Evolutionary conservation across 768 basidiomycete species (phyloP).

Genomic region (Leccinum arenicola): DNA sequence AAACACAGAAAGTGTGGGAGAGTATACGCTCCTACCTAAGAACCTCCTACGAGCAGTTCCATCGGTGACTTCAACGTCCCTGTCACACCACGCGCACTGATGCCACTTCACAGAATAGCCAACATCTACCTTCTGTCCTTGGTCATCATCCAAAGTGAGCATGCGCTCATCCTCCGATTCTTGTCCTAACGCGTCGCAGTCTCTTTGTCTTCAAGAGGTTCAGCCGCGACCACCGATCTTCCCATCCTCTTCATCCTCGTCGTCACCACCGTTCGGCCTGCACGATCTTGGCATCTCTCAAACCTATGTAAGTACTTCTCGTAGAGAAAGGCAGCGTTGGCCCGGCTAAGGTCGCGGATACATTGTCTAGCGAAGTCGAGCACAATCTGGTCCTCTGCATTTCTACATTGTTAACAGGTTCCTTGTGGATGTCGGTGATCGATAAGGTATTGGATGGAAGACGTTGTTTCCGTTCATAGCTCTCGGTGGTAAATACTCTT

Average conservation of each 20-base stretch:
- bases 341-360: no score
- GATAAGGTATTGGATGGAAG: no score
- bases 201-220: conserved; percentile 68
- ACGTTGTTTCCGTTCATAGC: no score
- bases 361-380: no score
- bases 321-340: no score
- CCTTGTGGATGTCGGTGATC: no score
- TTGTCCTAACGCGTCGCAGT: conserved; percentile 43
- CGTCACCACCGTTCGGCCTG: conserved; percentile 33
- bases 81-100: neutral
- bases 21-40: conserved; percentile 58
- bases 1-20: no score
- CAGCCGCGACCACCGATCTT: conserved; percentile 76
- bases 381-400: no score
- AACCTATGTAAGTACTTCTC: no score
- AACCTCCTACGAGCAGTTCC: conserved; percentile 92
- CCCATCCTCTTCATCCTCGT: conserved; percentile 84
- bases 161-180: neutral
- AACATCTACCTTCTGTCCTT: conserved; percentile 89
- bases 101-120: conserved; percentile 54
- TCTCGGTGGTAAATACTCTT: no score
- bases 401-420: no score
- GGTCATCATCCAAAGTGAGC: conserved; percentile 74
- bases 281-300: no score
- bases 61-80: conserved; percentile 49